A percentile compares a stretch with the other conserved stretches of the same genome.
phyloP scores from a whole-genome alignment of 208 protist genomes.

The Trypanosoma boissoni region DNA sequence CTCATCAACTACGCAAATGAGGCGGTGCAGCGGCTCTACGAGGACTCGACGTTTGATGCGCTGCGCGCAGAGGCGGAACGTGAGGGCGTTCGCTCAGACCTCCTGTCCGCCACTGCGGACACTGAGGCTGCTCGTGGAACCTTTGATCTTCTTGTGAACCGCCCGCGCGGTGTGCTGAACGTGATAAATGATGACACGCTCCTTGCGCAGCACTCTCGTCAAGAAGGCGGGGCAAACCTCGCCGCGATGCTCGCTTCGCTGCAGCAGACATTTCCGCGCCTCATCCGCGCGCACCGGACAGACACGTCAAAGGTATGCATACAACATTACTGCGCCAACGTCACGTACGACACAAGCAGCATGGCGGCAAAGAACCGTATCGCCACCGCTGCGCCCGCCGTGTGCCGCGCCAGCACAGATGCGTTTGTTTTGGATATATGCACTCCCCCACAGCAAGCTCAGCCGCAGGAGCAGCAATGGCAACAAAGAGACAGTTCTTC shows the following conservation, averaged over 20 bases:
- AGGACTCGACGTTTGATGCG: constrained; percentile 14
- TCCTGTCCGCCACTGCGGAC: background rate
- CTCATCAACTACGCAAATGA: constrained; percentile 29
- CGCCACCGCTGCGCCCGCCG: constrained; percentile 10
- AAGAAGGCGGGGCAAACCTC: constrained; percentile 17
- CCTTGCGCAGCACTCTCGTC: constrained; percentile 15
- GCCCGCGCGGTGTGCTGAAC: constrained; percentile 19
- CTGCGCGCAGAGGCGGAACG: constrained; percentile 11
- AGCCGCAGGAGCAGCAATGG: too few relatives aligned
- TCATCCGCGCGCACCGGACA: constrained; percentile 6
- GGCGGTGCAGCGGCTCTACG: constrained; percentile 20
- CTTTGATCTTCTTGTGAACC: constrained; percentile 12
- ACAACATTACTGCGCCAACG: constrained; percentile 20
- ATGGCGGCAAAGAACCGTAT: constrained; percentile 23
- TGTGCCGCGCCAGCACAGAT: constrained; percentile 13
- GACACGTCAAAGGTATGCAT: constrained; percentile 12
- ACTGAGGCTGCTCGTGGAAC: background rate
- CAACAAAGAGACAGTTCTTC: too few relatives aligned
- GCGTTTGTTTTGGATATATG: constrained; percentile 16
- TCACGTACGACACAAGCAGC: constrained; percentile 18
- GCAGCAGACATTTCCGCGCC: constrained; percentile 7
- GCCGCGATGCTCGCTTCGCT: constrained; percentile 7
- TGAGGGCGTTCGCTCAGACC: constrained; percentile 17
- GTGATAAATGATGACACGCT: constrained; percentile 22
- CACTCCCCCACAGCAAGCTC: too few relatives aligned